Percentiles rank a stretch among this genome's conserved stretches.
These are phyloP conservation scores for Fagus sylvatica DNA, from an alignment of 306 rosid species.

Conservation along the genomic window DNA sequence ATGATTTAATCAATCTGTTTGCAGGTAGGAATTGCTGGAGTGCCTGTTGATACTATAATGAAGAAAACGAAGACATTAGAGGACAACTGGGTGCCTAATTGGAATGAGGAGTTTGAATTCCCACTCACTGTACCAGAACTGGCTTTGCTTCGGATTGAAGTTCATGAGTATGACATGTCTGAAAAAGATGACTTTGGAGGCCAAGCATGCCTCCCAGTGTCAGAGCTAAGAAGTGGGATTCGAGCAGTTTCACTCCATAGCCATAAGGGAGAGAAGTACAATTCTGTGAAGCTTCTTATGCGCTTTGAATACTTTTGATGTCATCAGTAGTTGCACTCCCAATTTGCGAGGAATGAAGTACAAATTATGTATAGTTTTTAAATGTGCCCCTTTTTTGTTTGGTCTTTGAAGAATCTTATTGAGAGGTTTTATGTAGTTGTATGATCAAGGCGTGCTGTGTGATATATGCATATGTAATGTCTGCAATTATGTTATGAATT, in stretches of 20 bases:
- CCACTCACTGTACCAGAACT: conserved; percentile 78
- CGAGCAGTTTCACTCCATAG: conserved; percentile 63
- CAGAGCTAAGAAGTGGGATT: conserved; percentile 72
- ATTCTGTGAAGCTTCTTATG: conserved; percentile 83
- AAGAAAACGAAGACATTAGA: conserved; percentile 75
- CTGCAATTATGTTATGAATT: background rate
- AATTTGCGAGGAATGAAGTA: background rate
- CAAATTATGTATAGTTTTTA: conserved; percentile 24
- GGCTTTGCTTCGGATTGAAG: conserved; percentile 88
- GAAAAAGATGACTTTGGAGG: conserved; percentile 99
- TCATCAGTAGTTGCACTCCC: background rate
- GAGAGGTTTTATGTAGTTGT: conserved; percentile 14
- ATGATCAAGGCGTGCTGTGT: background rate
- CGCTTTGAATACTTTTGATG: conserved; percentile 67
- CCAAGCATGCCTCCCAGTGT: conserved; percentile 80
- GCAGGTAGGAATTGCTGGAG: conserved; percentile 98
- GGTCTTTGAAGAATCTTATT: background rate
- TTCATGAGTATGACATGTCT: conserved; percentile 95
- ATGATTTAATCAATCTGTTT: conserved; percentile 1
- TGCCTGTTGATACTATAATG: conserved; percentile 68
- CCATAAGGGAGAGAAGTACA: conserved; percentile 70
- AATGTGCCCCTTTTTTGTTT: background rate
- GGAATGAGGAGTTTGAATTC: conserved; percentile 80
- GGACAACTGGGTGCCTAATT: conserved; percentile 84
- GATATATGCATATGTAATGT: background rate